Evolutionary conservation across 2,329 filamentous ascomycete genomes (phyloP), one percentile per base, ranked within the genome.

Genomic region (Colletotrichum scovillei): DNA sequence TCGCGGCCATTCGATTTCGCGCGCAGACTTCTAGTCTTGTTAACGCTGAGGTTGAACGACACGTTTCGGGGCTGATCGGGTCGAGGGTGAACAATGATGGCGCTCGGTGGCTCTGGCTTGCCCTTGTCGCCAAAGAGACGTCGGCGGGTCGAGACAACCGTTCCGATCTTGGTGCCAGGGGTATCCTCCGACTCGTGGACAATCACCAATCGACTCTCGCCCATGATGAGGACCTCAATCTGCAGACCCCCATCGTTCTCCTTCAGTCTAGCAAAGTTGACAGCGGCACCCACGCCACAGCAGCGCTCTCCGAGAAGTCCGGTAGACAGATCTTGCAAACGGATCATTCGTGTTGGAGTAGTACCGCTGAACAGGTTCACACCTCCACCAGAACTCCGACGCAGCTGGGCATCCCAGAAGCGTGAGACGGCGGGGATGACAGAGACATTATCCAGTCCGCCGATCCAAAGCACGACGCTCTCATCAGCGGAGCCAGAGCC

Each of bases 401-500:
- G 87, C 12, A 89, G 82, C 75, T 91, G 89, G 1, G 89, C 86
- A 46, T 91, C 89, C 89, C 89, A 91, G 80, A 91, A 91, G 16
- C 86, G 86, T 5, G 86, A 82, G 7, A 91, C 81, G 0, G 85
- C 84, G 0, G 89, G 88, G 60, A 91, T 88, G 30, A 90, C 85
- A 28, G 87, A 89, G 28, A 91, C 86, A 38, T 90, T 87, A 71
- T 91, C 89, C 2, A 84, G 78, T 16, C 88, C 84, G 9, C 88
- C 87, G 38, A 91, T 83, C 89, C 89, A 91, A 5, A 91, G 80
- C 6, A 88, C 86, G 3, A 89, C 82, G 49, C 84, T 88, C 80
- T 91, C 89, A 24, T 90, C 88, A 5, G 84, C 83, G 1, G 85
- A 80, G 0, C 84, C 83, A 5, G 85, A 80, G 0, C 84, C 83